Evolutionary conservation across 1,284 basidiomycete genomes (phyloP).

Genomic region (Microbotryum intermedium): DNA sequence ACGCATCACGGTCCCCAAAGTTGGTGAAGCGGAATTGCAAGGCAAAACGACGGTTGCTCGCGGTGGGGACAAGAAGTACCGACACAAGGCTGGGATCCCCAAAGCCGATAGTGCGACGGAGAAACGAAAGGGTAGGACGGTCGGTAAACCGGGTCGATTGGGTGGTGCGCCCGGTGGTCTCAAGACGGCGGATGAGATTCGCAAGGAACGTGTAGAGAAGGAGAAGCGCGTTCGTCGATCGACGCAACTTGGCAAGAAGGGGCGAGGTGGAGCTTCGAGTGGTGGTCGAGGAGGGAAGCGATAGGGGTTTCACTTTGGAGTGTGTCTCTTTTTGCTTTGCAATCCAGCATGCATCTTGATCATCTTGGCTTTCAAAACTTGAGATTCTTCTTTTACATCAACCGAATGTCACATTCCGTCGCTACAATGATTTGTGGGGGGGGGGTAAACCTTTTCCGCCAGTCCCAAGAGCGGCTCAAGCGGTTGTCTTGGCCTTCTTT

Average conservation of each 20-base stretch:
- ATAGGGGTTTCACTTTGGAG: neutral
- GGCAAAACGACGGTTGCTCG: constrained; percentile 14
- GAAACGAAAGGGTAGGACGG: constrained; percentile 26
- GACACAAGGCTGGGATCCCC: constrained; percentile 27
- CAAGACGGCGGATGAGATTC: constrained; percentile 73
- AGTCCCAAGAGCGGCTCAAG: too few relatives aligned
- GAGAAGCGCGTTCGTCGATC: constrained; percentile 30
- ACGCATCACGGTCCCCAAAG: constrained; percentile 59
- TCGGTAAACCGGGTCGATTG: constrained; percentile 31
- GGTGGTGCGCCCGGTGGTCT: constrained; percentile 36
- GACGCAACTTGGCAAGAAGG: constrained; percentile 29
- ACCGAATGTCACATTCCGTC: too few relatives aligned
- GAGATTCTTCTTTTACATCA: too few relatives aligned
- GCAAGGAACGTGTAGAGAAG: constrained; percentile 55
- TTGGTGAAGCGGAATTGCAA: constrained; percentile 62
- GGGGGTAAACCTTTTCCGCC: too few relatives aligned
- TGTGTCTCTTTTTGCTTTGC: too few relatives aligned
- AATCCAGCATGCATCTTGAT: too few relatives aligned
- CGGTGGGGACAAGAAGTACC: constrained; percentile 22
- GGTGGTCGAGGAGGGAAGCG: neutral
- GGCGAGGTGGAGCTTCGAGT: neutral
- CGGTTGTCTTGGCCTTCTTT: too few relatives aligned
- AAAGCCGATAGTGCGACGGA: constrained; percentile 16
- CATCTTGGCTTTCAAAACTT: too few relatives aligned
- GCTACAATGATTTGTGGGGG: too few relatives aligned